Base-by-base conservation (phyloP, 495 filamentous ascomycete genomes). In the Penicillium angulare region DNA sequence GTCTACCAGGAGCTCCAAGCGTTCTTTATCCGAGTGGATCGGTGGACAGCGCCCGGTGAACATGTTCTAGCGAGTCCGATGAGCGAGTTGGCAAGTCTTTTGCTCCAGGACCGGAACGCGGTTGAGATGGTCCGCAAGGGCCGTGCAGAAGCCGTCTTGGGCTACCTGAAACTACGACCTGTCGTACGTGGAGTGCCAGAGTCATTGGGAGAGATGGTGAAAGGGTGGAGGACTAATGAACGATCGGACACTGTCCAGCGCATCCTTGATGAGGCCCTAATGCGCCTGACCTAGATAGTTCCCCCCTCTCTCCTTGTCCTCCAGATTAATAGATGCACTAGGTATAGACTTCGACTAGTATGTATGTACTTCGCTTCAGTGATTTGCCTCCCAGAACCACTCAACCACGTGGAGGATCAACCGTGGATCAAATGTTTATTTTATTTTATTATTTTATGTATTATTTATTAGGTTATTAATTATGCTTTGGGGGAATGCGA, bases 1-100 rank as follows among this genome's bases (percentile, higher is more conserved):
- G 63, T 71, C 21, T 79, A 75, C 52, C 64, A 72, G 9, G 69
- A 72, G 48, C 65, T 77, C 52, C 67, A 66, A 55, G 53, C 44
- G 48, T 55, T 77, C 5, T 74, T 78, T 41, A 56, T 42, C 20
- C 69, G 63, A 47, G 49, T 78, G 45, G 55, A 61, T 50, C 51
- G 51, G 45, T 66, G 67, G 67, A 40, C 31, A 18, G 49, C 29
- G 10, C 24, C 48, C 40, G 61, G 59, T 54, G 59, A 61, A 49
- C 40, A 45, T 40, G 60, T 55, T 17, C 31, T 69, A 33, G 56
- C 62, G 38, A 54, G 41, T 4, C 31, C 61, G 41, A 60, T 75
- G 63, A 56, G 57, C 12, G 56, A 52, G 27, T 56, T 75, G 20
- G 65, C 56, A 9, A 53, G 56, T n/a, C 49, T 71, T 33, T 55